phyloP scores from a whole-genome alignment of 306 rosid genomes.

The Acacia confusa region DNA sequence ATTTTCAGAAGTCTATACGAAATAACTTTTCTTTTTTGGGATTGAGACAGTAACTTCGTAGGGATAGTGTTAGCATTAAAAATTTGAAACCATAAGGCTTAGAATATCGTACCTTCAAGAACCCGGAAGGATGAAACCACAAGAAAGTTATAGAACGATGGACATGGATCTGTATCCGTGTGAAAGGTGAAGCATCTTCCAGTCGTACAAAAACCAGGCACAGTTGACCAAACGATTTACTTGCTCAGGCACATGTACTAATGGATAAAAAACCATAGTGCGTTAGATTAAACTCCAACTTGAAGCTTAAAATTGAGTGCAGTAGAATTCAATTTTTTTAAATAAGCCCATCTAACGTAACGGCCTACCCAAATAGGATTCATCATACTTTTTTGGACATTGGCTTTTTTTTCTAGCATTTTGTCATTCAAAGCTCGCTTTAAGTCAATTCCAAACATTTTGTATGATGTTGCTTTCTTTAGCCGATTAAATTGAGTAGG shows the following conservation, averaged over 20 bases:
- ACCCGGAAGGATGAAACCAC: not conserved
- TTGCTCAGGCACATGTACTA: no score
- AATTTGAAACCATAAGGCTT: not conserved
- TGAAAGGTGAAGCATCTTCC: not conserved
- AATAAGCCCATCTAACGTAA: no score
- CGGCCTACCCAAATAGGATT: no score
- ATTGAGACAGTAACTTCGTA: not conserved
- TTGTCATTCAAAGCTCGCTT: no score
- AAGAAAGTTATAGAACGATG: not conserved
- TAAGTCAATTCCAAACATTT: no score
- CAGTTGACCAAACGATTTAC: not conserved
- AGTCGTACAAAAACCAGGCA: not conserved
- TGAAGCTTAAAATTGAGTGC: no score
- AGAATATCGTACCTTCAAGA: not conserved
- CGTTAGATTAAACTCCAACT: no score
- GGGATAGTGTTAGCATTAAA: not conserved
- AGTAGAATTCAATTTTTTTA: no score
- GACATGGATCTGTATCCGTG: not conserved
- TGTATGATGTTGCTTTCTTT: not conserved
- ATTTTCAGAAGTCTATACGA: not conserved
- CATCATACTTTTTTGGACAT: no score
- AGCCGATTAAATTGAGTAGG: not conserved
- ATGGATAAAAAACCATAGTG: no score
- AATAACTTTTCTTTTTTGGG: not conserved
- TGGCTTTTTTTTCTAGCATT: no score